A percentile compares a stretch with the other conserved stretches of the same genome.
Conservation (phyloP, 176 grass and related monocot genomes). For the Ananas comosus region DNA sequence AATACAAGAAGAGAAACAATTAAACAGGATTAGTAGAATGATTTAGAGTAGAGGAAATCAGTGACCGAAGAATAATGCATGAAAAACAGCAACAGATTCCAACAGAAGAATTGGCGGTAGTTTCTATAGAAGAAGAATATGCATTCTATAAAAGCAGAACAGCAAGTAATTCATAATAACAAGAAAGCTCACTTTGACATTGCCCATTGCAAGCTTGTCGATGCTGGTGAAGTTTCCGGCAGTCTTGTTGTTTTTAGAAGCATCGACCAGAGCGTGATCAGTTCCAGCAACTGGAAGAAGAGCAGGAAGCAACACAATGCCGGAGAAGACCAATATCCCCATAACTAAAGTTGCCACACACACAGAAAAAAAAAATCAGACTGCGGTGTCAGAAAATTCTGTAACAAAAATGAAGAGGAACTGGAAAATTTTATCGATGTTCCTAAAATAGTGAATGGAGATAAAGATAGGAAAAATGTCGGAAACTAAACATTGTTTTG, state of each 20-base stretch:
- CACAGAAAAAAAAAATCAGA: neutral
- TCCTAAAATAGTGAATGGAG: no score
- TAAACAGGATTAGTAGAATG: neutral
- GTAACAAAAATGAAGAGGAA: neutral
- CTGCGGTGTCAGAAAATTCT: neutral
- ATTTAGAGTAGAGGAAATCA: neutral
- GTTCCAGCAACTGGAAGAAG: conserved; percentile 72
- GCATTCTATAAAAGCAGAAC: conserved; percentile 2
- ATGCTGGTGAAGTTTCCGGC: conserved; percentile 21
- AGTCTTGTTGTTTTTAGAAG: neutral
- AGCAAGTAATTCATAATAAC: neutral
- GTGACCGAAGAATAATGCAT: neutral
- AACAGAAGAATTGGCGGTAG: neutral
- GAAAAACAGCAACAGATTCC: neutral
- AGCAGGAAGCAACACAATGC: conserved; percentile 60
- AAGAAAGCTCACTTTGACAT: conserved; percentile 47
- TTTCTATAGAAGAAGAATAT: neutral
- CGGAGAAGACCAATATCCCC: conserved; percentile 62
- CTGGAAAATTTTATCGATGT: neutral
- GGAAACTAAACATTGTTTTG: no score
- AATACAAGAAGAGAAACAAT: conserved; percentile 11
- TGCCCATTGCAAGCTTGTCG: conserved; percentile 66
- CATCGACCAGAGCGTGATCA: conserved; percentile 13
- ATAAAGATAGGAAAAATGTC: no score
- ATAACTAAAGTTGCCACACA: conserved; percentile 42